Evolutionary conservation across 441 rosid species (phyloP).

Genomic region (Viola pubescens): DNA sequence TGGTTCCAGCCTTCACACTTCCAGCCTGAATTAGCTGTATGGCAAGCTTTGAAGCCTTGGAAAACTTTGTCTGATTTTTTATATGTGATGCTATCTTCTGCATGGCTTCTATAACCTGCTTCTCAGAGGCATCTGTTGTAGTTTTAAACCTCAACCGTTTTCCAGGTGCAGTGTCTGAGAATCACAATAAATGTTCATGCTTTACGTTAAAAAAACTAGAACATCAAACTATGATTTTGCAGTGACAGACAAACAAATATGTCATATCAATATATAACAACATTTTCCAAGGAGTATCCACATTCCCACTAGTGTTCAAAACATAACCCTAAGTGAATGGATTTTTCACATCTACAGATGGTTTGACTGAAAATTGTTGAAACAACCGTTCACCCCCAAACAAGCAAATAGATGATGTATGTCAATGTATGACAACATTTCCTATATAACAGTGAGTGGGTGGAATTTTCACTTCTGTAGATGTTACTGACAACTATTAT

Average conservation of each 20-base stretch:
- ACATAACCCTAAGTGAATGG: no score
- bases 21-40: conserved; percentile 80
- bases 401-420: no score
- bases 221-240: background rate
- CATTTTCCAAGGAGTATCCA: no score
- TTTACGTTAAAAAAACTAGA: background rate
- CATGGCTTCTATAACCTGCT: conserved; percentile 82
- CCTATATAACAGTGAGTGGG: no score
- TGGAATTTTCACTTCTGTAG: no score
- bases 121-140: conserved; percentile 78
- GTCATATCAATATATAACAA: no score
- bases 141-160: conserved; percentile 72
- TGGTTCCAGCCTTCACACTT: conserved; percentile 75
- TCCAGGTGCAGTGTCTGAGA: conserved; percentile 30
- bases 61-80: conserved; percentile 58
- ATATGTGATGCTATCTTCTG: conserved; percentile 83
- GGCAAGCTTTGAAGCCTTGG: conserved; percentile 86
- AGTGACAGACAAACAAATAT: background rate
- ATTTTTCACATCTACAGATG: no score
- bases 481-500: no score
- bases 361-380: no score
- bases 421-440: no score
- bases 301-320: no score
- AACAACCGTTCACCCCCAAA: no score
- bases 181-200: conserved; percentile 13